Base-by-base conservation (phyloP, 2,329 filamentous ascomycete genomes). In the Sporothrix pseudoabietina region DNA sequence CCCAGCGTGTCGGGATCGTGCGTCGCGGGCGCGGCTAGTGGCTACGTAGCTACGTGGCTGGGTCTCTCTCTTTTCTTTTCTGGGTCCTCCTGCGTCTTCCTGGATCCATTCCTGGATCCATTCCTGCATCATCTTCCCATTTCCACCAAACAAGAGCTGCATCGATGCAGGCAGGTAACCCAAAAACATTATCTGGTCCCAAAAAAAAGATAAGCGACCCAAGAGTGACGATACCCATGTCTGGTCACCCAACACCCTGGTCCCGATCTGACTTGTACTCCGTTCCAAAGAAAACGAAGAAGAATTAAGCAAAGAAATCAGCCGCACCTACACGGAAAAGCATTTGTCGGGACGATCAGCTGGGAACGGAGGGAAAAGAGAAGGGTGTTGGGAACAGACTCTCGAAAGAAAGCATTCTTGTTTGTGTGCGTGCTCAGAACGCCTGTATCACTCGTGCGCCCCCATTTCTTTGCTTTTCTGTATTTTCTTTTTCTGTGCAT, bases 1-100 rank as follows among this genome's bases (percentile, higher is more conserved):
- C 61, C 61, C 61, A 66, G 61, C 10, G 5, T 66, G 61, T 66
- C 61, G 61, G 39, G 61, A 47, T 66, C 19, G 26, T 49, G 14
- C 44, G 44, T 49, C 4, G 44, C 44, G 44, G 44, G 44, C 44
- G 44, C 19, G 44, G 6, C 41, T 47, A 12, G 41, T 26, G 26
- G 26, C 26, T 2, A 12, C 30, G 16, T 35, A 26, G 26, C 35
- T 35, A 2, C 35, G 8, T 35, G 35, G 8, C 3, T 52, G 4
- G 55, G 16, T 35, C 32, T 61, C 8, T n/a, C 14, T 10, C 39
- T 35, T 35, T 35, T 35, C 4, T 35, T 4, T 35, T 35, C 35
- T 35, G 35, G 35, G 35, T 35, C 35, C 35, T 26, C 26, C 26
- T 26, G 26, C 26, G 26, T 41, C 39, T 41, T 41, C 10, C 10